Evolutionary conservation across 2,329 filamentous ascomycete genomes (phyloP), one percentile per base, ranked within the genome.

Genomic region (Ophiocordyceps camponoti-rufipedis): DNA sequence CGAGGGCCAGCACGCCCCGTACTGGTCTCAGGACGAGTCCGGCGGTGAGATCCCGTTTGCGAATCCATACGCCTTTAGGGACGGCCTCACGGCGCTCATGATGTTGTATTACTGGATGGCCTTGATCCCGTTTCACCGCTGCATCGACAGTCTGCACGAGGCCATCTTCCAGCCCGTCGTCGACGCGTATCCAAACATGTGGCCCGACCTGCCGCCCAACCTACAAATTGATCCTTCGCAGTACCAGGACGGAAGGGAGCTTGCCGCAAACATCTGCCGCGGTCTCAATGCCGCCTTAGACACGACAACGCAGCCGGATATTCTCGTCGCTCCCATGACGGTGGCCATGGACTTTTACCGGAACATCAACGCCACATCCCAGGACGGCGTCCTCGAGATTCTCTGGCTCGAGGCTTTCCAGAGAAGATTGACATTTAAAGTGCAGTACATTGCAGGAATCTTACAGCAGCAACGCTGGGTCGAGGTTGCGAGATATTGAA

Each of bases 91-190:
- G 0, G 68, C 71, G 0, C 50, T 73, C 31, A 62, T 63, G 42
- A 67, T 75, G 49, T 55, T 73, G 12, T 69, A 71, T 53, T 75
- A 73, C 55, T 76, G 72, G 72, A 64, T 69, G 48, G 56, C 65
- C 1, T 65, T 71, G 42, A 59, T 75, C 28, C 50, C 68, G 12
- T 64, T 77, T 42, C 66, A 69, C 49, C 67, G 64, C 10, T 70
- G 65, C 51, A 63, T 75, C 39, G 64, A 66, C 47, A 52, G 53
- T 14, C 56, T 77, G 14, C 62, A 73, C 47, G 57, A 60, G 28
- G 55, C 58, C 47, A 61, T 71, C 41, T 65, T 64, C 48, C 61
- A 71, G 47, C 62, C 67, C 0, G 62, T 65, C 16, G 50, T 67
- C 11, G 65, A 67, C 45, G 56, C 58, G 16, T 65, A 62, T 42